Evolutionary conservation across 305 asterid genomes (phyloP), one percentile per base, ranked within the genome.

Genomic region (Rubia tinctorum): DNA sequence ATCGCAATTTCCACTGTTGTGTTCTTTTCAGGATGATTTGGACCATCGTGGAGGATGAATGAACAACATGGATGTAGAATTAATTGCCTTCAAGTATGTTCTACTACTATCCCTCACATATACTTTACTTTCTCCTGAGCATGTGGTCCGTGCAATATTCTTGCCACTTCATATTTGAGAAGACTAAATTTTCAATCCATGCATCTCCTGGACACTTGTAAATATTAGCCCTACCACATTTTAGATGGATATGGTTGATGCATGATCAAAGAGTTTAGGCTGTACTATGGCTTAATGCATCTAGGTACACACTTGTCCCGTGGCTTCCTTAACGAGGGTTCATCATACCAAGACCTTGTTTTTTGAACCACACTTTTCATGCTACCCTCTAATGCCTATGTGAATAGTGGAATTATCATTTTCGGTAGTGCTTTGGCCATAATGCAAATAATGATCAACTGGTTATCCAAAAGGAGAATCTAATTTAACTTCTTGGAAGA

Each of bases 1-100:
- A n/a, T 70, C 40, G 22, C 30, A 34, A 27, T 53, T 40, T 18
- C 12, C 71, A 73, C 10, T 64, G 40, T 65, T 27, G 2, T 65
- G 14, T 30, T 45, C 12, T 42, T 63, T 71, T 74, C 84, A 89
- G 97, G 91, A 90, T 90, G 96, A 77, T 91, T 74, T 87, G 89
- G 97, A 86, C 80, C 88, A 73, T 90, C 30, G 84, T 87, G 81
- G 88, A 86, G 80, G 59, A 17, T 4, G 92, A 85, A 77, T 84
- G 87, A 88, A 56, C 58, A 15, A 51, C 58, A 15, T 15, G 22
- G 79, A 59, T 65, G 60, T 65, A 17, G 77, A 79, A 78, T 64
- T 65, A 71, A 75, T 77, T 51, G 8, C 62, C 63, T 73, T 25
- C 65, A 53, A 43, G 76, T 71, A 65, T 17, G 76, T 34, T 7